A percentile compares a stretch with the other conserved stretches of the same genome.
Conservation (phyloP, 371 early-diverging fungal species). For the Mortierella sp. region DNA sequence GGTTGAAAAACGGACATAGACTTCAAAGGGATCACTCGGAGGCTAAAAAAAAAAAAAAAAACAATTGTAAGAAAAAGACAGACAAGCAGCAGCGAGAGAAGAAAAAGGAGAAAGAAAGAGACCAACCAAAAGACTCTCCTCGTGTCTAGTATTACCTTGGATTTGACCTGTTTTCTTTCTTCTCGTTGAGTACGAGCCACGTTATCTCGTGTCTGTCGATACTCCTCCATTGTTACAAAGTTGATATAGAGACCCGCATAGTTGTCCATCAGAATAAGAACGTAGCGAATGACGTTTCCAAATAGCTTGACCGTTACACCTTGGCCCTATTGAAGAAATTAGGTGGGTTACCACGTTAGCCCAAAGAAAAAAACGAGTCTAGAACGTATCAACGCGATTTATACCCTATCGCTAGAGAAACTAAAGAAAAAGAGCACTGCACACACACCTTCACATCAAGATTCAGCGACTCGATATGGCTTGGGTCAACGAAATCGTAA, state of each 20-base stretch:
- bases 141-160: slow-evolving; percentile 58
- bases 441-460: slow-evolving; percentile 67
- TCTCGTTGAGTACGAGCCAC: slow-evolving; percentile 54
- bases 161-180: slow-evolving; percentile 64
- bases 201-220: slow-evolving; percentile 64
- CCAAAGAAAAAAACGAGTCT: too few relatives aligned
- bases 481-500: slow-evolving; percentile 64
- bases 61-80: not conserved
- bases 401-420: not conserved
- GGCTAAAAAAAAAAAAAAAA: slow-evolving; percentile 50
- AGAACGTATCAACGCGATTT: too few relatives aligned
- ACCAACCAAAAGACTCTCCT: not conserved
- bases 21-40: slow-evolving; percentile 72
- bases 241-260: slow-evolving; percentile 78
- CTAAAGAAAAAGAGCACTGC: not conserved
- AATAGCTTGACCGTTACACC: slow-evolving; percentile 71
- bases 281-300: slow-evolving; percentile 77
- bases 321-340: slow-evolving; percentile 54
- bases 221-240: slow-evolving; percentile 82
- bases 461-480: slow-evolving; percentile 70
- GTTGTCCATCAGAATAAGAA: slow-evolving; percentile 81
- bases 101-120: not conserved
- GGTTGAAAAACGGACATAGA: slow-evolving; percentile 63
- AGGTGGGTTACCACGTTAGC: not conserved
- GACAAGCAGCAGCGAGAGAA: not conserved